phyloP scores from a whole-genome alignment of 805 yeast genomes.

The Isabelozyma pseudorhagii region DNA sequence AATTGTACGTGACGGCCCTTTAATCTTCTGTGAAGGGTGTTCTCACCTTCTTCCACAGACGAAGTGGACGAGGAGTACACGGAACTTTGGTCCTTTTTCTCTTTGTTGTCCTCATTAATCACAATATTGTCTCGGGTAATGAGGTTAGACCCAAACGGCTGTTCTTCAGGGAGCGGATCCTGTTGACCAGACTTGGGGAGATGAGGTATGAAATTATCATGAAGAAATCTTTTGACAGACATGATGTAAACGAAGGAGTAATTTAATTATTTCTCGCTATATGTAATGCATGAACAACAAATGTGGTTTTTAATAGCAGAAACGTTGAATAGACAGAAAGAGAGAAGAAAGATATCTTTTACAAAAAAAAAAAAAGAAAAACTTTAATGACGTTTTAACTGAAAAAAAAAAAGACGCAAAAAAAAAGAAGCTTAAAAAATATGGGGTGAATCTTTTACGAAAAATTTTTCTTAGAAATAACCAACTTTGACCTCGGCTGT shows the following conservation, averaged over 20 bases:
- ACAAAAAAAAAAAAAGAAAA: no score
- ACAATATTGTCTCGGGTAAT: not conserved
- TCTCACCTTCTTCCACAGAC: conserved; percentile 8
- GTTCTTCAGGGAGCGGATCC: not conserved
- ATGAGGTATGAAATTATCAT: conserved; percentile 12
- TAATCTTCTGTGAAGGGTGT: conserved; percentile 41
- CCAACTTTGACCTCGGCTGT: no score
- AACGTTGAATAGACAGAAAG: no score
- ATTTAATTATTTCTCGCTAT: no score
- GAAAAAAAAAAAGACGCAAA: no score
- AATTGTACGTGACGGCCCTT: conserved; percentile 72
- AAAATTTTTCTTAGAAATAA: not conserved
- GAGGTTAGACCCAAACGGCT: not conserved
- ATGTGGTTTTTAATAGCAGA: no score
- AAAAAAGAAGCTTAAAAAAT: not conserved
- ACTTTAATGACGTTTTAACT: not conserved
- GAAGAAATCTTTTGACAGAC: conserved; percentile 1
- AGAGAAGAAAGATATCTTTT: not conserved
- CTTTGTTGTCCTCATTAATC: not conserved
- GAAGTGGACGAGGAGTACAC: conserved; percentile 11
- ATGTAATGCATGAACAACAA: no score
- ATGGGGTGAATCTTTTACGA: not conserved
- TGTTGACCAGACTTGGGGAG: conserved; percentile 4
- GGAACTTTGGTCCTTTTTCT: conserved; percentile 9
- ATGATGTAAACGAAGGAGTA: no score